phyloP scores from a whole-genome alignment of 345 rosid genomes.

The Eucalyptus microcorys region DNA sequence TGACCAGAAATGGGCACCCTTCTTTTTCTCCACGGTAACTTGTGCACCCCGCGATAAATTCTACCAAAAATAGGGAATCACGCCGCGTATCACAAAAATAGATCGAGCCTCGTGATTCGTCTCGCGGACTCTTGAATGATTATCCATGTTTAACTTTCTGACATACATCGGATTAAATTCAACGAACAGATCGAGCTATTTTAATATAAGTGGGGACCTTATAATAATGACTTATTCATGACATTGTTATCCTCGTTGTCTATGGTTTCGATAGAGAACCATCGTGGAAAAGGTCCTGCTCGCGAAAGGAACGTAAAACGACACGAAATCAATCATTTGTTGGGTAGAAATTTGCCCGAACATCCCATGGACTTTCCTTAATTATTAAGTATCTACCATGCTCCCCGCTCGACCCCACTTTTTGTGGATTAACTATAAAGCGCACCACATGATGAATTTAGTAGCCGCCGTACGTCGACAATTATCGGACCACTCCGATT shows the following conservation, averaged over 20 bases:
- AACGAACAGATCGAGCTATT: rapidly evolving
- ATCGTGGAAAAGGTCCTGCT: not conserved
- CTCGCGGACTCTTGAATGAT: not conserved
- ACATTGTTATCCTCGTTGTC: no score
- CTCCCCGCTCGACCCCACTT: not conserved
- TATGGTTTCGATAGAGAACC: not conserved
- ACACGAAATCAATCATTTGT: not conserved
- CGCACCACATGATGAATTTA: not conserved
- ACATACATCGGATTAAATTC: not conserved
- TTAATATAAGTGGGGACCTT: not conserved
- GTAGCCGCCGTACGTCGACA: not conserved
- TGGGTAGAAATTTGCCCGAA: not conserved
- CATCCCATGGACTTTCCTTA: not conserved
- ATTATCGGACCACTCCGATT: not conserved
- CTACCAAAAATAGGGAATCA: not conserved
- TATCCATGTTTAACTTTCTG: rapidly evolving
- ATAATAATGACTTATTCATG: not conserved
- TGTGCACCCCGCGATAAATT: no score
- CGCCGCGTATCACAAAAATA: no score
- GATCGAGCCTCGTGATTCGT: not conserved
- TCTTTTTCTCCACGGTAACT: no score
- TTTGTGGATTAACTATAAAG: not conserved
- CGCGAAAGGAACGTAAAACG: not conserved
- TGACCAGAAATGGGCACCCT: not conserved
- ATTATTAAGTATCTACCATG: not conserved